Evolutionary conservation across 768 basidiomycete species (phyloP).

Genomic region (Boletus subcaerulescens): DNA sequence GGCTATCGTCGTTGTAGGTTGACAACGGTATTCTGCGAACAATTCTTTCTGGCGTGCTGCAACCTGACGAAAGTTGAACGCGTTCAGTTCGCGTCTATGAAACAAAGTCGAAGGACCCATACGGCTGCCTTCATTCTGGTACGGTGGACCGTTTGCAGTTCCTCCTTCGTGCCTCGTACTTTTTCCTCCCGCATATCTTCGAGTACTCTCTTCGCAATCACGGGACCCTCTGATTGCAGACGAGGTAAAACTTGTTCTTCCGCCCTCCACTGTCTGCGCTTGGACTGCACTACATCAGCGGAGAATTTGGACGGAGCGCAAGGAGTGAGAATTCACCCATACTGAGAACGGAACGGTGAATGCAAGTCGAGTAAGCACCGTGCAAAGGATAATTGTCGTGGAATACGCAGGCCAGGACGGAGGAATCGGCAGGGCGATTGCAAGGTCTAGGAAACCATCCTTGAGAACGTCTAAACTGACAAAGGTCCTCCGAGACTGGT

Average conservation of each 20-base stretch:
- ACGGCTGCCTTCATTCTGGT: slow-evolving; percentile 51
- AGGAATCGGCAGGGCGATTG: slow-evolving; percentile 70
- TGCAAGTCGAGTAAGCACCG: slow-evolving; percentile 56
- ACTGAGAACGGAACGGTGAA: slow-evolving; percentile 66
- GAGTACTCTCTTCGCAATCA: slow-evolving; percentile 33
- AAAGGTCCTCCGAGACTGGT: slow-evolving; percentile 19
- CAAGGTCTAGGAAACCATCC: slow-evolving; percentile 74
- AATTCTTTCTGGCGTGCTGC: slow-evolving; percentile 54
- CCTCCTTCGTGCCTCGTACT: slow-evolving; percentile 53
- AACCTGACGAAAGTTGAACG: slow-evolving; percentile 44
- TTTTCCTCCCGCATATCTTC: slow-evolving; percentile 53
- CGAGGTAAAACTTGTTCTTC: slow-evolving; percentile 62
- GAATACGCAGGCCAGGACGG: slow-evolving; percentile 68
- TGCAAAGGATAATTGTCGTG: slow-evolving; percentile 68
- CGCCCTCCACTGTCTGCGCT: slow-evolving; percentile 54
- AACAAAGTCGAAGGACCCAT: slow-evolving; percentile 1
- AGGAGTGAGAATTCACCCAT: slow-evolving; percentile 51
- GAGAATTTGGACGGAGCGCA: slow-evolving; percentile 3
- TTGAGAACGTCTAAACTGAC: slow-evolving; percentile 36
- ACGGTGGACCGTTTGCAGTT: slow-evolving; percentile 45
- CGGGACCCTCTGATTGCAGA: slow-evolving; percentile 47
- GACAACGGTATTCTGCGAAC: slow-evolving; percentile 55
- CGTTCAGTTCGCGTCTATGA: slow-evolving; percentile 1
- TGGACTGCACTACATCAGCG: slow-evolving; percentile 44
- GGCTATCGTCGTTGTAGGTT: slow-evolving; percentile 53